Evolutionary conservation across 2,329 filamentous ascomycete genomes (phyloP).

Genomic region (Xylaria sp.): DNA sequence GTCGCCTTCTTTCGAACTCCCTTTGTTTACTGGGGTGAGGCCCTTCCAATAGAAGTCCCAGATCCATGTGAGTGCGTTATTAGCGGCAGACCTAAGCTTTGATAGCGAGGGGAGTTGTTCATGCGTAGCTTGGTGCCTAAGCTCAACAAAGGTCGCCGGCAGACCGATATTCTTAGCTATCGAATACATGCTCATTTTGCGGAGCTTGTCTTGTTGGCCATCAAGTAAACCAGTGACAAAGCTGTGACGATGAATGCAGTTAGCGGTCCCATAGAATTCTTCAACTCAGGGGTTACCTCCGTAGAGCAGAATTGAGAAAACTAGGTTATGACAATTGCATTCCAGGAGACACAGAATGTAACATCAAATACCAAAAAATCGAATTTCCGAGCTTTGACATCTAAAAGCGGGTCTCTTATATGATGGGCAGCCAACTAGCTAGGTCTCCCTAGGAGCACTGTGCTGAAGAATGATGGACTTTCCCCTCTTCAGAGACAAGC

Average conservation of each 20-base stretch:
- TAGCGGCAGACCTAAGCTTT: slow-evolving; percentile 75
- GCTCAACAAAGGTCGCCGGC: slow-evolving; percentile 84
- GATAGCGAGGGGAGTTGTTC: slow-evolving; percentile 83
- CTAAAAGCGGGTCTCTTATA: slow-evolving; percentile 15
- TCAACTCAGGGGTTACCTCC: not conserved
- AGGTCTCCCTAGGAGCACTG: slow-evolving; percentile 13
- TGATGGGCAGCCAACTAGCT: not conserved
- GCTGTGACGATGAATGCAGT: slow-evolving; percentile 53
- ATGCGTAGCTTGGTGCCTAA: slow-evolving; percentile 90
- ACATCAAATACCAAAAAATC: slow-evolving; percentile 3
- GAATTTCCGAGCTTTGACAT: slow-evolving; percentile 1
- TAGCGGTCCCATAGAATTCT: slow-evolving; percentile 32
- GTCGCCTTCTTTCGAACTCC: slow-evolving; percentile 13
- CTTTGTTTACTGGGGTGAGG: slow-evolving; percentile 47
- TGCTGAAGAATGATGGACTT: slow-evolving; percentile 12
- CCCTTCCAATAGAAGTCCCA: slow-evolving; percentile 88
- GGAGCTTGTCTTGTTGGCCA: slow-evolving; percentile 73
- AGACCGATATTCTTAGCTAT: slow-evolving; percentile 75
- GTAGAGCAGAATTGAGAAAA: slow-evolving; percentile 17
- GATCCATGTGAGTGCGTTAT: slow-evolving; percentile 82
- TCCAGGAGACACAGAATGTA: slow-evolving; percentile 14
- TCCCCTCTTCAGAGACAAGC: no score
- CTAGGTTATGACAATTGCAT: slow-evolving; percentile 12
- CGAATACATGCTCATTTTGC: slow-evolving; percentile 78
- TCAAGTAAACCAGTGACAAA: slow-evolving; percentile 87